These are phyloP conservation scores for Lactifluus volemus DNA, from an alignment of 768 basidiomycete species.

Conservation along the genomic window DNA sequence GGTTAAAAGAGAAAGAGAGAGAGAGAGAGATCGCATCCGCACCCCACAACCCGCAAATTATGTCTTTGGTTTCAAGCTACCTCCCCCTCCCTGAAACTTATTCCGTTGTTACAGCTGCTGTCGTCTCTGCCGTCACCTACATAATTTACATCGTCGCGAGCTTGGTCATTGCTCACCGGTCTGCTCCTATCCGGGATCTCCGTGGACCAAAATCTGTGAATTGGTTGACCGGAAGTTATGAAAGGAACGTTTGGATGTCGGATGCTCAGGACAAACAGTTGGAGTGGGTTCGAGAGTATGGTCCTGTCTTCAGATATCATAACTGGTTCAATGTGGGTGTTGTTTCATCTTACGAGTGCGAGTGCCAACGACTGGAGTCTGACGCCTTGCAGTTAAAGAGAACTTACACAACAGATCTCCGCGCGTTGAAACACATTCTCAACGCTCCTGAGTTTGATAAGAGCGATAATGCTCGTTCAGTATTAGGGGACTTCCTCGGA, in stretches of 20 bases:
- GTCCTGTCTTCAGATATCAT: constrained; percentile 2
- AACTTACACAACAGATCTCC: background rate
- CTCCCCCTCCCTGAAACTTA: background rate
- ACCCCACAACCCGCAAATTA: too few relatives aligned
- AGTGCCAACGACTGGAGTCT: background rate
- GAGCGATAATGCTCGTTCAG: background rate
- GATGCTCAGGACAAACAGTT: constrained; percentile 1
- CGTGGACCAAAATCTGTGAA: constrained; percentile 8
- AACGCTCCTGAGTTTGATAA: constrained; percentile 13
- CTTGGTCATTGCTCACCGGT: background rate
- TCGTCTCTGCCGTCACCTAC: background rate
- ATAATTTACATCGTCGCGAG: background rate
- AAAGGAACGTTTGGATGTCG: constrained; percentile 1
- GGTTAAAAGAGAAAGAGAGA: too few relatives aligned
- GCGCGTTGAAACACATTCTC: constrained; percentile 9
- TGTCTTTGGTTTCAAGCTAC: background rate
- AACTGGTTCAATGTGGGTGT: constrained; percentile 6
- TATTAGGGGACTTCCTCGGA: background rate
- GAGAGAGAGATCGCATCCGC: too few relatives aligned
- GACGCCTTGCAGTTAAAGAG: background rate
- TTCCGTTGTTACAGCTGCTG: background rate
- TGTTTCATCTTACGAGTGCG: background rate
- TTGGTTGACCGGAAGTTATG: constrained; percentile 10
- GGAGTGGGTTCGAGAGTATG: constrained; percentile 8
- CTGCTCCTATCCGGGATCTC: constrained; percentile 6